Percentiles rank a stretch among this genome's conserved stretches.
phyloP scores from a whole-genome alignment of 352 stramenopile species.

The Phytophthora boehmeriae region DNA sequence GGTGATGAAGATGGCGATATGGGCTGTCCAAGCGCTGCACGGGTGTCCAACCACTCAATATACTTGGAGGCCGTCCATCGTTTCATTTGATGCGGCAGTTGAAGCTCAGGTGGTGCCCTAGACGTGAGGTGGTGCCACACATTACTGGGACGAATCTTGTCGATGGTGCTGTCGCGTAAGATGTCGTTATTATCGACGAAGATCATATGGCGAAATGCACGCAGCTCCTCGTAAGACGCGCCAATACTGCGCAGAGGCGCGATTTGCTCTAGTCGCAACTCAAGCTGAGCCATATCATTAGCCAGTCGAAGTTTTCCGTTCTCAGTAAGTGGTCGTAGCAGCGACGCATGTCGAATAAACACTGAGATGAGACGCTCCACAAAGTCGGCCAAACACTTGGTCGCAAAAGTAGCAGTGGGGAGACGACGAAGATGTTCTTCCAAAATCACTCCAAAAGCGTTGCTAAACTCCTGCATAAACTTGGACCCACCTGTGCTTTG shows the following conservation, averaged over 20 bases:
- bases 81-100: conserved; percentile 81
- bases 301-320: conserved; percentile 79
- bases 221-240: conserved; percentile 72
- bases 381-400: conserved; percentile 66
- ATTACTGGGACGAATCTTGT: conserved; percentile 86
- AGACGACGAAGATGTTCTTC: conserved; percentile 80
- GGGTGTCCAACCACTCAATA: conserved; percentile 80
- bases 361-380: conserved; percentile 72
- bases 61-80: conserved; percentile 77
- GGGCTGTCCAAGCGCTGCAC: conserved; percentile 33
- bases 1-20: conserved; percentile 26
- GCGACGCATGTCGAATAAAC: conserved; percentile 78
- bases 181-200: conserved; percentile 74
- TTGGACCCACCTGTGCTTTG: conserved; percentile 51
- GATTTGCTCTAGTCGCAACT: conserved; percentile 69
- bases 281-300: conserved; percentile 87
- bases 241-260: conserved; percentile 65
- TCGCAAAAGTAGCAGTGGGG: conserved; percentile 54
- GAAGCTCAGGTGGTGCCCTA: conserved; percentile 67
- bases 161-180: conserved; percentile 69
- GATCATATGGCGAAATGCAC: conserved; percentile 83
- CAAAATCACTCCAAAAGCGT: conserved; percentile 63
- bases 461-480: conserved; percentile 83
- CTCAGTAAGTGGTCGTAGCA: conserved; percentile 77
- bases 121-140: conserved; percentile 87